Base-by-base conservation (phyloP, 2,329 filamentous ascomycete species). In the Diaporthe vexans region DNA sequence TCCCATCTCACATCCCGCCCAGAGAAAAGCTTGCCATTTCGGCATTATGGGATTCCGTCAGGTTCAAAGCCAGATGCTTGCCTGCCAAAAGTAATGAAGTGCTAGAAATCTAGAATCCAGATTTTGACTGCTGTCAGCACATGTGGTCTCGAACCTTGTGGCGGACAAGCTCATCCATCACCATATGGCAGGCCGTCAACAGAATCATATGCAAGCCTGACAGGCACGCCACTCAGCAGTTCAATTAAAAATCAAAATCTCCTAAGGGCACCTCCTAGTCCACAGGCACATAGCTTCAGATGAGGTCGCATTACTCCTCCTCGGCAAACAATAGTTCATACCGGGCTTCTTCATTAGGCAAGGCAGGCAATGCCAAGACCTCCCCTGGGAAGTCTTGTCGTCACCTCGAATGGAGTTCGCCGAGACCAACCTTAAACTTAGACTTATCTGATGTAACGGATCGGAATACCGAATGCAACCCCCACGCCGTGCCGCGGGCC, bases 401-500 rank as follows among this genome's bases (percentile, higher is more conserved):
- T 51, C 46, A 43, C 29, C 15, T 9, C 10, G 26, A 35, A 51
- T 37, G 43, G 43, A 40, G 37, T n/a, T 35, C 61, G 61, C 61
- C 61, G 29, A 67, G 21, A n/a, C 26, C 46, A 67, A 67, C 29
- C 61, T 67, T 67, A 67, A 67, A 52, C 13, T 67, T 52, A 52
- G 61, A 52, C 61, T 67, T 52, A 67, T 67, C 61, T n/a, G 29
- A 51, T 67, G 43, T 37, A 67, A 67, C 61, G 61, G 43, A 11
- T 67, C 61, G 46, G 61, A 67, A 67, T 67, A 52, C 46, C 46
- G 61, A 52, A 35, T 67, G 61, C 29, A 67, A 67, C 61, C 61
- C 61, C 61, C 61, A 67, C 46, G 61, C 29, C n/a, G 7, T 10
- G 10, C 21, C 26, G 26, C 35, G 17, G 5, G 21, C 46, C 26